Conservation (phyloP, 192 early-diverging fungal genomes). For the Dissophora globulifera region DNA sequence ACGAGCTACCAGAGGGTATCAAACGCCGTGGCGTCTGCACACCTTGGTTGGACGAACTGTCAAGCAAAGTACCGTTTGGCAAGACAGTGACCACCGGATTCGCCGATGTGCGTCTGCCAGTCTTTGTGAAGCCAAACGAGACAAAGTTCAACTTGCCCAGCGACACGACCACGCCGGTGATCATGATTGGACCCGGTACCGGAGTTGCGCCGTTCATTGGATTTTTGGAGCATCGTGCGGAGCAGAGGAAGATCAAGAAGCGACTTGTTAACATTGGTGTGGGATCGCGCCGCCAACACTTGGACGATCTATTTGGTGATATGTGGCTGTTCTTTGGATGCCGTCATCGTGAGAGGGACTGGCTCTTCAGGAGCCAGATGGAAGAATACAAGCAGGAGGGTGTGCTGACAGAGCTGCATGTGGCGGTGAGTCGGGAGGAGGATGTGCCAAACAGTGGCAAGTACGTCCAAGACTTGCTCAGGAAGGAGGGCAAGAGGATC, state of each 20-base stretch:
- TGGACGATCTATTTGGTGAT: slow-evolving; percentile 60
- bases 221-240: slow-evolving; percentile 83
- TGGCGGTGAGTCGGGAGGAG: slow-evolving; percentile 76
- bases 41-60: slow-evolving; percentile 80
- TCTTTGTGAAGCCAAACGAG: slow-evolving; percentile 67
- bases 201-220: slow-evolving; percentile 95
- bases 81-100: slow-evolving; percentile 13
- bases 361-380: slow-evolving; percentile 75
- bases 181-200: slow-evolving; percentile 94
- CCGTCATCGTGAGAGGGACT: slow-evolving; percentile 73
- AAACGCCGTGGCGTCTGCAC: slow-evolving; percentile 75
- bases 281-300: slow-evolving; percentile 32
- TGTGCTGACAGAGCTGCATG: slow-evolving; percentile 64
- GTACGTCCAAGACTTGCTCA: slow-evolving; percentile 90
- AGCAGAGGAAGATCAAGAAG: slow-evolving; percentile 56
- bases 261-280: slow-evolving; percentile 35
- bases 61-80: slow-evolving; percentile 50
- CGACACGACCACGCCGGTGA: slow-evolving; percentile 68
- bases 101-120: slow-evolving; percentile 44
- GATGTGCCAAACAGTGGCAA: slow-evolving; percentile 54
- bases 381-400: slow-evolving; percentile 58
- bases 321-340: slow-evolving; percentile 89
- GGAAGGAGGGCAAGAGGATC: slow-evolving; percentile 62
- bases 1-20: slow-evolving; percentile 57
- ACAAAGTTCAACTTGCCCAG: slow-evolving; percentile 76